Percentiles rank a stretch among this genome's conserved stretches.
These are phyloP conservation scores for Lactarius akahatsu DNA, from an alignment of 768 basidiomycete species.

Conservation along the genomic window DNA sequence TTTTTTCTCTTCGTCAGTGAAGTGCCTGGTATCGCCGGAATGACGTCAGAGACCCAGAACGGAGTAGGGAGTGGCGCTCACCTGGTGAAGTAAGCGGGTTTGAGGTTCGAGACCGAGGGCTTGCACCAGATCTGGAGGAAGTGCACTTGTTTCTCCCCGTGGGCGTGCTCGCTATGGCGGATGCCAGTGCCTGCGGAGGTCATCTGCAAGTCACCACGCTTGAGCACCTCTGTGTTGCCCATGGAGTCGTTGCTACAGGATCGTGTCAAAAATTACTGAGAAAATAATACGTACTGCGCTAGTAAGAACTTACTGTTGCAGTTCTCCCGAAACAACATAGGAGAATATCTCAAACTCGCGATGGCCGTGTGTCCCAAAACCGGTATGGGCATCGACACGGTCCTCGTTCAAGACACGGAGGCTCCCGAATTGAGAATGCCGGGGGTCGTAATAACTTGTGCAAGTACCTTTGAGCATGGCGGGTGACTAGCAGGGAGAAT, in stretches of 20 bases:
- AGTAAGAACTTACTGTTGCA: constrained; percentile 65
- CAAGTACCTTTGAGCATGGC: not conserved
- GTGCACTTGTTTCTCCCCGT: constrained; percentile 50
- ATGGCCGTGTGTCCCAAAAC: constrained; percentile 86
- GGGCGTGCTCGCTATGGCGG: constrained; percentile 68
- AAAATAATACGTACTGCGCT: not conserved
- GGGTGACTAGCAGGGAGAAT: not conserved
- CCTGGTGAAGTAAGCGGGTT: constrained; percentile 85
- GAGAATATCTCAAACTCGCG: constrained; percentile 90
- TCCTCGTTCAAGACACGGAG: constrained; percentile 94
- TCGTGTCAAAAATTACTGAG: not conserved
- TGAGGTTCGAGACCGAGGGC: constrained; percentile 48
- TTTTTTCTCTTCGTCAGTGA: constrained; percentile 77
- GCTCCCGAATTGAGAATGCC: constrained; percentile 50
- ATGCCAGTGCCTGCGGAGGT: constrained; percentile 93
- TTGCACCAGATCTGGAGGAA: constrained; percentile 72
- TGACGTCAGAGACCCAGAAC: not conserved
- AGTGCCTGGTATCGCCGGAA: constrained; percentile 49
- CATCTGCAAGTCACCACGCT: constrained; percentile 87
- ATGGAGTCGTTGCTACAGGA: constrained; percentile 76
- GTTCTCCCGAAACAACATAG: constrained; percentile 74
- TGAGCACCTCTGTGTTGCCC: constrained; percentile 86
- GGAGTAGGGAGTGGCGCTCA: constrained; percentile 27
- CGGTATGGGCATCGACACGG: constrained; percentile 69
- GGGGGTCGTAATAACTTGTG: constrained; percentile 9